Evolutionary conservation across 192 early-diverging fungal species (phyloP).

Genomic region (Backusella australiensis): DNA sequence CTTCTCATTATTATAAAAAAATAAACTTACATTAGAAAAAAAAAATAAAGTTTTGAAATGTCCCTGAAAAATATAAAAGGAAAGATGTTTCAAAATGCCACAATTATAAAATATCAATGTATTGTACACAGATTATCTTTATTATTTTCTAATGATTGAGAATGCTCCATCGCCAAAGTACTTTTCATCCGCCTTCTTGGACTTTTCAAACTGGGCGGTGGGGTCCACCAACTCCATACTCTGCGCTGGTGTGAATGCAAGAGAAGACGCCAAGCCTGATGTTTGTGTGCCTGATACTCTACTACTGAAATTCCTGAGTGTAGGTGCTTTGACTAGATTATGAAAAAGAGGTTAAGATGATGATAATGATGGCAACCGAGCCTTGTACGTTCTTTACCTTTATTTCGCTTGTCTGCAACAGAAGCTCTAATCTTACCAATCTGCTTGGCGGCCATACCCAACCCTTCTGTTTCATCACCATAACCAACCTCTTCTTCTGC

Average conservation of each 20-base stretch:
- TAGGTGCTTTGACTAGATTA: slow-evolving; percentile 49
- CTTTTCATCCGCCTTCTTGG: slow-evolving; percentile 59
- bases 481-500: slow-evolving; percentile 87
- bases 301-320: slow-evolving; percentile 43
- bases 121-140: not conserved
- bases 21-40: not conserved
- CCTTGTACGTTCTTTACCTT: slow-evolving; percentile 52
- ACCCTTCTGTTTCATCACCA: slow-evolving; percentile 82
- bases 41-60: not conserved
- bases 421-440: slow-evolving; percentile 77
- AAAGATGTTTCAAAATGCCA: too few species aligned
- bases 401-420: slow-evolving; percentile 63
- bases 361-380: too few species aligned
- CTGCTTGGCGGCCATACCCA: slow-evolving; percentile 81
- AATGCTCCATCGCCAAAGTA: slow-evolving; percentile 76
- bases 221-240: slow-evolving; percentile 93
- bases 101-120: not conserved
- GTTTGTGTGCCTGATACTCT: slow-evolving; percentile 44
- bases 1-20: not conserved
- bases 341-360: not conserved
- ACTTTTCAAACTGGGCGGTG: slow-evolving; percentile 55
- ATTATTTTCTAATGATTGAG: not conserved
- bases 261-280: slow-evolving; percentile 82
- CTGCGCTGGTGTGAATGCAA: slow-evolving; percentile 94
- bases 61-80: not conserved